phyloP scores from a whole-genome alignment of 768 basidiomycete species.

The Gloeopeniophorella convolvens region DNA sequence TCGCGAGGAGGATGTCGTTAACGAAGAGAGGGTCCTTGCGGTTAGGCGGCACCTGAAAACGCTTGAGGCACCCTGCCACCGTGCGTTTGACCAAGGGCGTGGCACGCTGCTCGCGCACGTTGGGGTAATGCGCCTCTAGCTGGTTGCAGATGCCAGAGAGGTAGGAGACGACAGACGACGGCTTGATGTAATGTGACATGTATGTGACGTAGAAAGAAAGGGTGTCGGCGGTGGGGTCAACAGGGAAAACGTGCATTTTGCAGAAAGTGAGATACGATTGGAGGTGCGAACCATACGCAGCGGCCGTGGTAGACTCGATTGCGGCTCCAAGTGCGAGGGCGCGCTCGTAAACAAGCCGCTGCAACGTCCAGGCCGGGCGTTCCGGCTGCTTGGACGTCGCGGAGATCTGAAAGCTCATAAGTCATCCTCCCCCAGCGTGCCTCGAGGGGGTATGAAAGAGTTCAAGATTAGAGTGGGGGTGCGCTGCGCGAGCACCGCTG shows the following conservation, averaged over 20 bases:
- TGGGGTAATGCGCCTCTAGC: conserved; percentile 29
- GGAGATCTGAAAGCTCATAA: conserved; percentile 15
- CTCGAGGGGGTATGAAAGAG: conserved; percentile 20
- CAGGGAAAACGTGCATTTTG: conserved; percentile 26
- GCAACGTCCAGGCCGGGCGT: conserved; percentile 30
- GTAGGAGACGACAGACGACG: conserved; percentile 33
- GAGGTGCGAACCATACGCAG: conserved; percentile 30
- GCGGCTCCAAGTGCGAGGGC: no score
- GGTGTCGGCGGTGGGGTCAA: conserved; percentile 33
- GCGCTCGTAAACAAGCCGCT: conserved; percentile 29
- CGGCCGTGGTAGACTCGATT: conserved; percentile 24
- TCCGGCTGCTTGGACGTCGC: conserved; percentile 30
- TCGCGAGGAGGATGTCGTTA: conserved; percentile 12
- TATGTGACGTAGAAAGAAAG: conserved; percentile 32
- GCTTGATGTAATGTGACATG: no score
- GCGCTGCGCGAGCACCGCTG: neutral
- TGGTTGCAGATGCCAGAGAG: conserved; percentile 33
- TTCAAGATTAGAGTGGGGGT: neutral
- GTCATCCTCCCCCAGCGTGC: conserved; percentile 23
- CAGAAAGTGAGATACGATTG: conserved; percentile 35
- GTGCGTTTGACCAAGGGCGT: conserved; percentile 29
- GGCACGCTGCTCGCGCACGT: no score
- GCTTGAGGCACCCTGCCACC: conserved; percentile 27
- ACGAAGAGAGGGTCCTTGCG: conserved; percentile 27
- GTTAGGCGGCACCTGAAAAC: conserved; percentile 16